Evolutionary conservation across 164 flowering plant species (phyloP).

Genomic region (Magnolia kwangsiensis): DNA sequence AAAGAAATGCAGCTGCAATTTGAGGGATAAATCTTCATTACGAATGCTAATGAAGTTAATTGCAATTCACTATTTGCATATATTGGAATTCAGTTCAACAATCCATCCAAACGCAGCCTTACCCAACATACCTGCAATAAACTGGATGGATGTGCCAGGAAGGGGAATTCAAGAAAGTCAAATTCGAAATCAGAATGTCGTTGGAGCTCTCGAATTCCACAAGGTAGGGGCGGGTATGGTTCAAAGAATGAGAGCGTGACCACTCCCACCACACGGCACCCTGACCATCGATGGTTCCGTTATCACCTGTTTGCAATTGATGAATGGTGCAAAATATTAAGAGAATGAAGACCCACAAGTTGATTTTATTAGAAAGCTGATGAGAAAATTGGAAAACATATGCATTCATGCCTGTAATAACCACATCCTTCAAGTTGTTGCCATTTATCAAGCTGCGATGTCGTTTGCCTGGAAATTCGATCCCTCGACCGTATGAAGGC

Average conservation of each 20-base stretch:
- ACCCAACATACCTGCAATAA: conserved; percentile 67
- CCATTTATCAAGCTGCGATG: conserved; percentile 71
- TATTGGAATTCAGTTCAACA: too few species aligned
- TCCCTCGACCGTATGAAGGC: conserved; percentile 87
- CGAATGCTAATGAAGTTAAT: background rate
- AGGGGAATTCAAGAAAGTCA: conserved; percentile 80
- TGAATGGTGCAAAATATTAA: background rate
- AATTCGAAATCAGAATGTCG: conserved; percentile 58
- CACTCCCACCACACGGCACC: conserved; percentile 93
- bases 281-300: conserved; percentile 92
- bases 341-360: background rate
- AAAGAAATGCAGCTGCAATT: too few species aligned
- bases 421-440: conserved; percentile 58
- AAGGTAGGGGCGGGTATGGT: conserved; percentile 85
- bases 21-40: too few species aligned
- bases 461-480: conserved; percentile 70
- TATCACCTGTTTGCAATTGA: conserved; percentile 50
- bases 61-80: background rate
- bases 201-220: conserved; percentile 63
- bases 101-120: background rate
- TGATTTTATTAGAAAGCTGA: background rate
- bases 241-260: conserved; percentile 50
- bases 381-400: background rate
- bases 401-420: conserved; percentile 59
- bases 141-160: conserved; percentile 79